These are phyloP conservation scores for Xylaria venustula DNA, from an alignment of 495 filamentous ascomycete genomes.

Conservation along the genomic window DNA sequence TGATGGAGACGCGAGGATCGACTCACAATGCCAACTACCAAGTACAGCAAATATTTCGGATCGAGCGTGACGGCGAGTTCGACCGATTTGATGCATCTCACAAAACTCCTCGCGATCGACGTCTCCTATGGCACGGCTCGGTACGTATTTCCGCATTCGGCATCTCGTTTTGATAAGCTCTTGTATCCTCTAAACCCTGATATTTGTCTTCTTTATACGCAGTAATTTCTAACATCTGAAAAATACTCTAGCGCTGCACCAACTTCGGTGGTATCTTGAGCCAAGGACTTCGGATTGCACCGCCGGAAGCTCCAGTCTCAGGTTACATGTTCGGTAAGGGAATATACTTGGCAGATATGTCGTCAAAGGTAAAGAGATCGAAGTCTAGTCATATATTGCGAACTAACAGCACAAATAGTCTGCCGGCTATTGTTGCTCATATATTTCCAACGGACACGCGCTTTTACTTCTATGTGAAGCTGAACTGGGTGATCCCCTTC, in stretches of 20 bases:
- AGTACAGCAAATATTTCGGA: conserved; percentile 78
- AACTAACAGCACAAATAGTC: conserved; percentile 51
- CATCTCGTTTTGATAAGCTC: no score
- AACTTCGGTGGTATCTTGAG: conserved; percentile 83
- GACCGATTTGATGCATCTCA: conserved; percentile 63
- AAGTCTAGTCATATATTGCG: background rate
- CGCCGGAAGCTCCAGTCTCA: conserved; percentile 73
- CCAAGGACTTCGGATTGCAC: conserved; percentile 83
- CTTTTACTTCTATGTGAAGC: conserved; percentile 74
- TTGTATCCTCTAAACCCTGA: no score
- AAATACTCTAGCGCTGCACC: conserved; percentile 50
- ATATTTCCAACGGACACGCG: conserved; percentile 45
- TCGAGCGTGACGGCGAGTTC: conserved; percentile 71
- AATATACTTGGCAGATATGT: conserved; percentile 87
- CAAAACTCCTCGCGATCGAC: conserved; percentile 49
- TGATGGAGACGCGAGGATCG: conserved; percentile 58
- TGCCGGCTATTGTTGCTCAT: conserved; percentile 68
- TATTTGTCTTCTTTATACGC: no score
- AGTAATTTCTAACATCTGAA: background rate
- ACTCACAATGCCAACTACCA: conserved; percentile 60
- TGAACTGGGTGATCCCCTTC: conserved; percentile 71
- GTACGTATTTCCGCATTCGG: background rate
- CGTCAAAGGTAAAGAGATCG: conserved; percentile 39
- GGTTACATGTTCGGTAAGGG: conserved; percentile 86
- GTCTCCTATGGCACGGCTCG: conserved; percentile 83